Evolutionary conservation across 2,329 filamentous ascomycete species (phyloP), one percentile per base, ranked within the genome.

Genomic region (Nemania sp.): DNA sequence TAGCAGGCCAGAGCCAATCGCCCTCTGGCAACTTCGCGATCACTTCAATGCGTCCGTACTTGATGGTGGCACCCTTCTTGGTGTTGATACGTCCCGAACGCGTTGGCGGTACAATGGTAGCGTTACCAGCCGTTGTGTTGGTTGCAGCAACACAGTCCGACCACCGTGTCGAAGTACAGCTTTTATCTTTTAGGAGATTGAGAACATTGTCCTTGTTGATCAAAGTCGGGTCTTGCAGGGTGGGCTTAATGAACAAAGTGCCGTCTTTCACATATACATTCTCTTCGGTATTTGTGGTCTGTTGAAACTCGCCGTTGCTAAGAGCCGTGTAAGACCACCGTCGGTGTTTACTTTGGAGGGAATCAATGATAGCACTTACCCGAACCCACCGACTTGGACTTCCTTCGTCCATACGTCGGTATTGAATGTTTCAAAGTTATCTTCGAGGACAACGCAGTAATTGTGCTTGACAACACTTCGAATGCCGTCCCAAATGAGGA

Each of bases 1-100:
- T 94, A n/a, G 90, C 90, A 2, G 91, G 91, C 91, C 91, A 95
- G 11, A 96, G 82, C 91, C 91, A 95, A 77, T 95, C 91, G 55
- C 91, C 91, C 49, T 80, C 75, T 4, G 91, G 90, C 29, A 95
- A 78, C 75, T 88, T 88, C 25, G 91, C 91, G 1, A 83, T 87
- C 5, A 96, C 90, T 73, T 96, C 90, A 54, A 96, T 83, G 45
- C 90, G 89, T 49, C 91, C 91, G 72, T 90, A 96, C 75, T 87
- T 91, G 79, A 96, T 90, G 15, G 78, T 82, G 6, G 86, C 86
- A 15, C 88, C 85, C 45, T 84, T 84, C 71, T 85, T 89, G 58
- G 90, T 93, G 77, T 88, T 89, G 77, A 96, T 86, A 62, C 91
- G 89, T 6, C 86, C 91, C 1, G 91, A 94, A 68, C 86, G 88